A percentile compares a stretch with the other conserved stretches of the same genome.
These are phyloP conservation scores for Zygoascus meyerae DNA, from an alignment of 1,139 yeast genomes.

Conservation along the genomic window DNA sequence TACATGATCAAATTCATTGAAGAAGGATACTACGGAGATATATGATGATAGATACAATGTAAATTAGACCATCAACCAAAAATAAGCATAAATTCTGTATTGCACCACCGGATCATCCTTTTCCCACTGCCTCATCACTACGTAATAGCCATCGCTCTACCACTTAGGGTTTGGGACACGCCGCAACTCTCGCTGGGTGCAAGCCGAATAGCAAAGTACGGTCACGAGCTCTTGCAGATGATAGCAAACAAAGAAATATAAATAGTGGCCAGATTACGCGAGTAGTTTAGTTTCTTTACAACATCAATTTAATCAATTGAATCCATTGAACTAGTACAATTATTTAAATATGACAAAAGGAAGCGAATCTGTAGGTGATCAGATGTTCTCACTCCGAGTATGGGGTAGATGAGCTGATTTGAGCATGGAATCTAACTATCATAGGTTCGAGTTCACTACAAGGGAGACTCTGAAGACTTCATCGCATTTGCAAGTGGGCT, in stretches of 20 bases:
- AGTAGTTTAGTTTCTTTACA: too few species aligned
- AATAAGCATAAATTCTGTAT: neutral
- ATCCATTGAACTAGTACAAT: too few species aligned
- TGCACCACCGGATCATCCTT: neutral
- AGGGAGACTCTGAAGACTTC: conserved; percentile 58
- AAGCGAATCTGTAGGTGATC: too few species aligned
- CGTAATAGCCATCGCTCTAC: too few species aligned
- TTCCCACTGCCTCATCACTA: neutral
- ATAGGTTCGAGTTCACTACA: conserved; percentile 44
- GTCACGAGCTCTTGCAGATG: too few species aligned
- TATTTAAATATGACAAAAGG: too few species aligned
- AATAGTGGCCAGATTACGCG: too few species aligned
- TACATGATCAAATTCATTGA: conserved; percentile 91
- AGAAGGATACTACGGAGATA: conserved; percentile 52
- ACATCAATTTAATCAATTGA: too few species aligned
- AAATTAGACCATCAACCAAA: neutral
- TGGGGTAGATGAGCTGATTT: neutral
- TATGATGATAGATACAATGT: neutral
- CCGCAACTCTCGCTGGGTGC: neutral
- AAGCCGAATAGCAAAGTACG: too few species aligned
- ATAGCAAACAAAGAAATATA: too few species aligned
- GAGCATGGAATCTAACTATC: conserved; percentile 1
- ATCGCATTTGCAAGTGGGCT: conserved; percentile 56
- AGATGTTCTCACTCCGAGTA: too few species aligned
- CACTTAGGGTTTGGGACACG: neutral